Base-by-base conservation (phyloP, 78 protist genomes). In the Parvularia atlantis region DNA sequence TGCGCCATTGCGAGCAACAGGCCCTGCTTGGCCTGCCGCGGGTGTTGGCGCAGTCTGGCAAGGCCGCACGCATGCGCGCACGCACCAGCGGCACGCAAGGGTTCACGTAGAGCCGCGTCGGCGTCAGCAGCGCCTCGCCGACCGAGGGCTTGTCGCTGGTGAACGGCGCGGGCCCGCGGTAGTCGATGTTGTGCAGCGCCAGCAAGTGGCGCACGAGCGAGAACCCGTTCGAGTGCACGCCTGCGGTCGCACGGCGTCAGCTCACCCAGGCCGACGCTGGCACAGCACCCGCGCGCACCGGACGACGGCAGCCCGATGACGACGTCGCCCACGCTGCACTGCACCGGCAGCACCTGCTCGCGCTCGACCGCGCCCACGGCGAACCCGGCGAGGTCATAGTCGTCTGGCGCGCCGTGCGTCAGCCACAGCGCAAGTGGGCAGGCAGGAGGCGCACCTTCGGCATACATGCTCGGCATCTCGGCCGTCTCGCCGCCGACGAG, bases 401-500 rank as follows among this genome's bases (percentile, higher is more conserved):
- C 40, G 35, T 28, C 26, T 22, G 62, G 28, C 28, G 19, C 3
- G 5, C 28, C 35, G 59, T 13, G 11, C 59, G 26, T 17, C 28
- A 50, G 6, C 56, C 6, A 50, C 9, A 22, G 56, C 2, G 13
- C 6, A 50, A 50, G 16, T 14, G 16, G 16, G 26, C 26, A 50
- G 56, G 5, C 26, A 50, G 17, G 56, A 50, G 56, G 22, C 31
- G 26, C 66, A 61, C 66, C 74, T 10, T 77, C 81, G 17, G 62
- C 62, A 59, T 89, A 89, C 88, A 89, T 84, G 26, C 89, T 82
- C 2, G 93, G 93, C 93, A 89, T 89, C 71, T 89, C 93, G 9
- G 93, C 93, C 17, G 93, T 89, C 61, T 89, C 93, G 56, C 93
- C 93, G 46, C 93, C 93, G 16, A 84, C 58, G 33, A 85, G 76